Percentiles rank a stretch among this genome's conserved stretches.
Evolutionary conservation across 2,329 filamentous ascomycete genomes (phyloP).

Genomic region (Arthrobotrys pseudoclavata): DNA sequence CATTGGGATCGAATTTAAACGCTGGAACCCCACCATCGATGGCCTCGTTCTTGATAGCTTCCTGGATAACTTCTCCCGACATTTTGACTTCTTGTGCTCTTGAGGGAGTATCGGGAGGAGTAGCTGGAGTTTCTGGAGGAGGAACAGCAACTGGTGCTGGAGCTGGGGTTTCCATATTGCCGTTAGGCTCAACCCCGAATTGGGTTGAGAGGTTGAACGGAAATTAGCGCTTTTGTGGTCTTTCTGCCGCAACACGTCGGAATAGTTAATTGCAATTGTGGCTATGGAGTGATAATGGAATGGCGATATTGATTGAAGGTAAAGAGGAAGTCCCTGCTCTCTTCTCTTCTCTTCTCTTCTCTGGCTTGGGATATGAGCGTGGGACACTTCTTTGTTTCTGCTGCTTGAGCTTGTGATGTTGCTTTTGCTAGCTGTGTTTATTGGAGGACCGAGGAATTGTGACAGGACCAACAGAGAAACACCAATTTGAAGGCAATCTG

Average conservation of each 20-base stretch:
- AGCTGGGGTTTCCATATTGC: slow-evolving; percentile 53
- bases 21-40: slow-evolving; percentile 82
- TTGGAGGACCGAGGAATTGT: slow-evolving; percentile 5
- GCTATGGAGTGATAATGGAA: neutral
- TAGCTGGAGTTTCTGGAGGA: slow-evolving; percentile 47
- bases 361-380: neutral
- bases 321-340: slow-evolving; percentile 6
- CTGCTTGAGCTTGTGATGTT: neutral
- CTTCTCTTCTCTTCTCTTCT: neutral
- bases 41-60: slow-evolving; percentile 81
- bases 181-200: slow-evolving; percentile 33
- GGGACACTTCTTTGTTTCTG: neutral
- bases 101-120: slow-evolving; percentile 57
- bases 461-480: neutral
- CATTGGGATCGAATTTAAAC: slow-evolving; percentile 89
- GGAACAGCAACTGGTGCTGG: slow-evolving; percentile 15
- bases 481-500: neutral
- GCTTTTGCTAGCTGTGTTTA: slow-evolving; percentile 2
- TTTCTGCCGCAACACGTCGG: slow-evolving; percentile 16
- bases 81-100: slow-evolving; percentile 51
- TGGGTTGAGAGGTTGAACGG: slow-evolving; percentile 51
- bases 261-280: slow-evolving; percentile 1
- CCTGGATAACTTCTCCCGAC: slow-evolving; percentile 67
- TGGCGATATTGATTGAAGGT: neutral
- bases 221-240: slow-evolving; percentile 25